Conservation (phyloP, 306 rosid species). For the Acmispon strigosus region DNA sequence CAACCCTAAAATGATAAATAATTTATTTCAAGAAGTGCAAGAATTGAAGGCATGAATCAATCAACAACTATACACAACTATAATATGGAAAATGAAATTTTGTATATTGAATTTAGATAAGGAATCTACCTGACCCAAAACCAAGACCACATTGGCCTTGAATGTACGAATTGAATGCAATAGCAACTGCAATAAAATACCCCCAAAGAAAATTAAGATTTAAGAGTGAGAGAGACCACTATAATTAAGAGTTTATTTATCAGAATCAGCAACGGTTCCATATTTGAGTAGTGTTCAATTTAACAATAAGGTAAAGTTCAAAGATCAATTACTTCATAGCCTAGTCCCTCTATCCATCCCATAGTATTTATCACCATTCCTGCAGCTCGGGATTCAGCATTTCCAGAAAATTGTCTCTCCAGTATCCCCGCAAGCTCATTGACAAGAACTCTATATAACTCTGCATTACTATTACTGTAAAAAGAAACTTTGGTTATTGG, state of each 20-base stretch:
- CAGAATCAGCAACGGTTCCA: constrained; percentile 6
- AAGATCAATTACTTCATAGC: constrained; percentile 68
- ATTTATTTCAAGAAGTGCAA: neutral
- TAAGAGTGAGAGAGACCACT: neutral
- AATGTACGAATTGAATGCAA: constrained; percentile 80
- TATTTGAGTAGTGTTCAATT: neutral
- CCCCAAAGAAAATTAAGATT: neutral
- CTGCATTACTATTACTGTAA: constrained; percentile 72
- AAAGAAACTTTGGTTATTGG: constrained; percentile 18
- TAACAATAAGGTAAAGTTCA: constrained; percentile 3
- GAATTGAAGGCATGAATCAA: neutral
- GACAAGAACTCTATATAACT: constrained; percentile 78
- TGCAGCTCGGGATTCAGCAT: constrained; percentile 83
- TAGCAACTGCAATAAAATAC: constrained; percentile 62
- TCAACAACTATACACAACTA: neutral
- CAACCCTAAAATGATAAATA: neutral
- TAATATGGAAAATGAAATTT: neutral
- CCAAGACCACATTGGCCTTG: constrained; percentile 82
- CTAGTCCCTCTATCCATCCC: constrained; percentile 99
- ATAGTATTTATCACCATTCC: constrained; percentile 97
- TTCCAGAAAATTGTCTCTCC: constrained; percentile 80
- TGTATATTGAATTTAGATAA: neutral
- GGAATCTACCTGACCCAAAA: constrained; percentile 82
- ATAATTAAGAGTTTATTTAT: constrained; percentile 2
- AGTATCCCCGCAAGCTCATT: constrained; percentile 84